Conservation (phyloP, 495 filamentous ascomycete species). For the Neurospora cerealis region DNA sequence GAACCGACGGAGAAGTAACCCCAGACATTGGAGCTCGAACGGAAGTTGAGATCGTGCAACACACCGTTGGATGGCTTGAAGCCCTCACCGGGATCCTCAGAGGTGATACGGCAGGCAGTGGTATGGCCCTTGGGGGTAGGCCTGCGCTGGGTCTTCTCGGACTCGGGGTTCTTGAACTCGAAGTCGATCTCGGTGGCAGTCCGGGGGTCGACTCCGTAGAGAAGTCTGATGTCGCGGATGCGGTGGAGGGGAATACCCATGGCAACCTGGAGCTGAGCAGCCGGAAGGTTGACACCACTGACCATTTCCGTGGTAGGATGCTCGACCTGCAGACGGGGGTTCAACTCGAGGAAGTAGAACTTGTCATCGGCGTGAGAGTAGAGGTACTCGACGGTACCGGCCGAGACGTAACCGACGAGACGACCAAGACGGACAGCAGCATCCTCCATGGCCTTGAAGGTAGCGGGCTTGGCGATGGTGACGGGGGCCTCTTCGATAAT, state of each 20-base stretch:
- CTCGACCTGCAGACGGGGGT: conserved; percentile 97
- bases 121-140: conserved; percentile 92
- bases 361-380: conserved; percentile 98
- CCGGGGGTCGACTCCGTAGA: conserved; percentile 93
- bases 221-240: conserved; percentile 87
- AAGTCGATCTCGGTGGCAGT: conserved; percentile 87
- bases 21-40: conserved; percentile 97
- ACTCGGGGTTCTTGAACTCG: conserved; percentile 82
- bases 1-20: conserved; percentile 99
- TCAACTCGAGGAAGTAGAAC: conserved; percentile 98
- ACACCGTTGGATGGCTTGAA: conserved; percentile 99
- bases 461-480: conserved; percentile 78
- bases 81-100: conserved; percentile 96
- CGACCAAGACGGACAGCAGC: conserved; percentile 88
- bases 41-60: conserved; percentile 98
- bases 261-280: conserved; percentile 94
- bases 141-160: conserved; percentile 72
- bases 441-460: conserved; percentile 94
- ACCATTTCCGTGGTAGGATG: conserved; percentile 99
- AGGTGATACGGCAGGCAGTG: conserved; percentile 98
- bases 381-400: conserved; percentile 97
- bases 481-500: conserved; percentile 99
- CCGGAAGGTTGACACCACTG: conserved; percentile 91
- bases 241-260: conserved; percentile 97
- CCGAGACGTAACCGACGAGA: conserved; percentile 96